Conservation (phyloP, 2,329 filamentous ascomycete species). For the Aspergillus sp. region DNA sequence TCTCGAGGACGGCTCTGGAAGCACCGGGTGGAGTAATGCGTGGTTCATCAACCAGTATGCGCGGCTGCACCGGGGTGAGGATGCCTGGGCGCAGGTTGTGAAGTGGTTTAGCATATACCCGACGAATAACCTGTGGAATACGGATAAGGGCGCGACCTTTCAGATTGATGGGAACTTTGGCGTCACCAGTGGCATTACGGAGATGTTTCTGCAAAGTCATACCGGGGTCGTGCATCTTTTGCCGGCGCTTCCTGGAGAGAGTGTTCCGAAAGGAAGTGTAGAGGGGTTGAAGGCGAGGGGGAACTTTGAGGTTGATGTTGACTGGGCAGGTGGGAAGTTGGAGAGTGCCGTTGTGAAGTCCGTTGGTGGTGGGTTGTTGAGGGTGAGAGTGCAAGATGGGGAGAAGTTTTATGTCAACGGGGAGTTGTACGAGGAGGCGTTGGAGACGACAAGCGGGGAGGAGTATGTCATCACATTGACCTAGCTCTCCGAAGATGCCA, state of each 20-base stretch:
- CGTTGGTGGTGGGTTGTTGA: not conserved
- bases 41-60: conserved; percentile 9
- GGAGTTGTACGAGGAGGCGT: not conserved
- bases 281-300: conserved; percentile 35
- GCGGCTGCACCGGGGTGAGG: not conserved
- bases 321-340: conserved; percentile 24
- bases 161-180: conserved; percentile 14
- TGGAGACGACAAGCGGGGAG: not conserved
- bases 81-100: conserved; percentile 2
- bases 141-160: not conserved
- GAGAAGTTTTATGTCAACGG: not conserved
- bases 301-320: conserved; percentile 35
- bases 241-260: conserved; percentile 33
- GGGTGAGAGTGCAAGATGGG: not conserved
- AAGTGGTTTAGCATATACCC: conserved; percentile 5
- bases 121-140: conserved; percentile 7
- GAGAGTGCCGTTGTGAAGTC: not conserved
- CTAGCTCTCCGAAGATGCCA: no score
- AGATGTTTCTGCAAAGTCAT: conserved; percentile 7
- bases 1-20: not conserved
- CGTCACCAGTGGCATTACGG: conserved; percentile 3
- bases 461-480: not conserved
- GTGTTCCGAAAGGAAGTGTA: conserved; percentile 31
- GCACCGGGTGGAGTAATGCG: conserved; percentile 6
- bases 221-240: conserved; percentile 30